Conservation (phyloP, 2,329 filamentous ascomycete species). For the Calonectria naviculata region DNA sequence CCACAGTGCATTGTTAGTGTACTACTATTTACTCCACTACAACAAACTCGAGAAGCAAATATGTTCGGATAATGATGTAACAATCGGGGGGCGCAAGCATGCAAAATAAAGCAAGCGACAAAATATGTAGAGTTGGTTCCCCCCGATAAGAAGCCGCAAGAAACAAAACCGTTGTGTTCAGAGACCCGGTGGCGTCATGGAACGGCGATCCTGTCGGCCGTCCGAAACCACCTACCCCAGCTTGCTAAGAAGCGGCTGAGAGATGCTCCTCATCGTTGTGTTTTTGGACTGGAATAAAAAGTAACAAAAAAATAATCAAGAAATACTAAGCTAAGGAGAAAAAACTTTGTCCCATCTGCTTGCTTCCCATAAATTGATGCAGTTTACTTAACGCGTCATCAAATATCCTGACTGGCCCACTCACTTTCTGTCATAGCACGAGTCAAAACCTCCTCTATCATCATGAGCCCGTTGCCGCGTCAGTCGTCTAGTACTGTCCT, state of each 20-base stretch:
- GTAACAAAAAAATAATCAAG: background rate
- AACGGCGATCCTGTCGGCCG: constrained; percentile 32
- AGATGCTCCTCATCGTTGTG: background rate
- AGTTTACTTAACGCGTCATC: background rate
- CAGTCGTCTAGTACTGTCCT: background rate
- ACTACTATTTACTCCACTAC: constrained; percentile 25
- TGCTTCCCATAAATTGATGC: constrained; percentile 11
- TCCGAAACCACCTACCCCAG: constrained; percentile 2
- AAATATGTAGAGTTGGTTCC: background rate
- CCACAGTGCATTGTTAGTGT: background rate
- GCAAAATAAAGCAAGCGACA: background rate
- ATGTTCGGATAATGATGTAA: background rate
- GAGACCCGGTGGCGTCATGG: background rate
- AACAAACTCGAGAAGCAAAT: background rate
- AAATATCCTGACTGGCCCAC: constrained; percentile 10
- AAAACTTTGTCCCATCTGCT: constrained; percentile 8
- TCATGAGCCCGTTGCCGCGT: background rate
- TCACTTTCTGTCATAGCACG: background rate
- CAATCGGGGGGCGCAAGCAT: constrained; percentile 3
- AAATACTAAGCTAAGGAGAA: background rate
- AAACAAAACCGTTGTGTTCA: background rate
- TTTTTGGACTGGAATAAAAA: constrained; percentile 4
- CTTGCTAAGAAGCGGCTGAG: background rate
- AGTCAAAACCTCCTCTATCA: constrained; percentile 7
- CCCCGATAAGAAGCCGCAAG: background rate